Percentiles rank a stretch among this genome's conserved stretches.
These are phyloP conservation scores for Daldinia grandis DNA, from an alignment of 495 filamentous ascomycete species.

Conservation along the genomic window DNA sequence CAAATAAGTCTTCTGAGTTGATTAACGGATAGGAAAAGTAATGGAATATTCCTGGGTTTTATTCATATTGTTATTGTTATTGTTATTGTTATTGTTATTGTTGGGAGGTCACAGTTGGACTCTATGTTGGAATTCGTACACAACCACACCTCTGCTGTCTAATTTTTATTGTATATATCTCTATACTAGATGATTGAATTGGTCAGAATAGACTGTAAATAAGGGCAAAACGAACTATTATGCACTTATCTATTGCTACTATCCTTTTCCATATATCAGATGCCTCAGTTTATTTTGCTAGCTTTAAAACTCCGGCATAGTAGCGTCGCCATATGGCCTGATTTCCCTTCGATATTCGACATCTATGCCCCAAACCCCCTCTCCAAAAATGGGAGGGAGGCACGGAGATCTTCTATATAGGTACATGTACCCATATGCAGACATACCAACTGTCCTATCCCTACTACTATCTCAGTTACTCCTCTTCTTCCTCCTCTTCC, in stretches of 20 bases:
- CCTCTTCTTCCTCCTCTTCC: slow-evolving; percentile 50
- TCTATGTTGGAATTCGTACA: neutral
- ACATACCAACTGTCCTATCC: neutral
- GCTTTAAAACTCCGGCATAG: neutral
- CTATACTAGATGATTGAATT: neutral
- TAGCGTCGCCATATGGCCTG: neutral
- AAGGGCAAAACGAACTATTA: neutral
- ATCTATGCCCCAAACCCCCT: neutral
- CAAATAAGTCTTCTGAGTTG: neutral
- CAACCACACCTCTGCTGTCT: neutral
- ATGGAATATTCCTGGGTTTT: neutral
- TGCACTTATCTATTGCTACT: neutral
- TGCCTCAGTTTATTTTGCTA: neutral
- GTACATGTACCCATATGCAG: neutral
- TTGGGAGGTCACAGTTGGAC: neutral
- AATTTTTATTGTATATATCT: neutral
- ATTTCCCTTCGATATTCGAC: neutral
- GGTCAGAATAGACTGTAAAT: slow-evolving; percentile 5
- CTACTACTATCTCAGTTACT: slow-evolving; percentile 10
- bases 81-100: neutral
- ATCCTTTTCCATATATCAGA: neutral
- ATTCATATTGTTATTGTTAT: neutral
- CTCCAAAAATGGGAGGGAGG: too few relatives aligned
- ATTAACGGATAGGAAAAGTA: neutral
- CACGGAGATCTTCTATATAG: neutral